These are phyloP conservation scores for Clarireedia paspali DNA, from an alignment of 2,329 filamentous ascomycete species.

Conservation along the genomic window DNA sequence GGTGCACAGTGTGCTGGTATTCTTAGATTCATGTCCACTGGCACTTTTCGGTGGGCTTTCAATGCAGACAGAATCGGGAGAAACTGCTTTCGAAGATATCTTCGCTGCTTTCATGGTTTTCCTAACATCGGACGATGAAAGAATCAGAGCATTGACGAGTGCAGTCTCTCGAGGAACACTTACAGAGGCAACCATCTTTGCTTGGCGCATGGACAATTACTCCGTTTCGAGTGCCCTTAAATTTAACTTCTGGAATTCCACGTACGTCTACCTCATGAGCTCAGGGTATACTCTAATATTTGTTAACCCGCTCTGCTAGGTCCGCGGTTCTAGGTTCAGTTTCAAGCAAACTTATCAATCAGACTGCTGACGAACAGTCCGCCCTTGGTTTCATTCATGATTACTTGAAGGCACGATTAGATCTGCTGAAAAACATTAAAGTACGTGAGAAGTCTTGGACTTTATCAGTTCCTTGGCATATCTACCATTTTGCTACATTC, in stretches of 20 bases:
- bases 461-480: not conserved
- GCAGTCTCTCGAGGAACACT: slow-evolving; percentile 25
- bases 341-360: slow-evolving; percentile 23
- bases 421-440: slow-evolving; percentile 37
- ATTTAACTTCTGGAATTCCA: slow-evolving; percentile 30
- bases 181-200: slow-evolving; percentile 18
- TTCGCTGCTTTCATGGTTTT: slow-evolving; percentile 26
- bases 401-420: slow-evolving; percentile 48
- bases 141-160: slow-evolving; percentile 25
- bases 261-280: slow-evolving; percentile 22
- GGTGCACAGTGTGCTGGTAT: slow-evolving; percentile 47
- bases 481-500: slow-evolving; percentile 1
- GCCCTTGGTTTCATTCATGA: slow-evolving; percentile 37
- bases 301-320: slow-evolving; percentile 12
- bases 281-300: not conserved
- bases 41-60: slow-evolving; percentile 39
- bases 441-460: slow-evolving; percentile 16
- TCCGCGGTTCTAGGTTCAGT: slow-evolving; percentile 26
- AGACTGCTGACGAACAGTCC: slow-evolving; percentile 20
- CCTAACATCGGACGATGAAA: slow-evolving; percentile 27
- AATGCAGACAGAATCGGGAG: slow-evolving; percentile 29
- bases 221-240: slow-evolving; percentile 19
- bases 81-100: slow-evolving; percentile 28
- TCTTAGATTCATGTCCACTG: slow-evolving; percentile 46
- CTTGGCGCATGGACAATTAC: slow-evolving; percentile 19